phyloP scores from a whole-genome alignment of 2,329 filamentous ascomycete species.

The Fusarium sp. region DNA sequence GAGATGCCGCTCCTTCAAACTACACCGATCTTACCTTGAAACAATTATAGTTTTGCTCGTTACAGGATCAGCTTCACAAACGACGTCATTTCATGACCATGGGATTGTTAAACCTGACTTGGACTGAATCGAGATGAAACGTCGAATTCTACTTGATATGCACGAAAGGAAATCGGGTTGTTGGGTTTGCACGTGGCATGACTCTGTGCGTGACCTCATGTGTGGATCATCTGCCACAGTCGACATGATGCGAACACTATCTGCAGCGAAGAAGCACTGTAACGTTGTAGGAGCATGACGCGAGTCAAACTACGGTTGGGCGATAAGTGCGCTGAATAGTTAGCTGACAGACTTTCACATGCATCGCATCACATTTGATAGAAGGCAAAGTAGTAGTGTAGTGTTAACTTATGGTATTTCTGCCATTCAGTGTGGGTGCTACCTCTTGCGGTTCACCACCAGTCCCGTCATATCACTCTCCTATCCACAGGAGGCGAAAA shows the following conservation, averaged over 20 bases:
- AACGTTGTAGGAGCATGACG: slow-evolving; percentile 23
- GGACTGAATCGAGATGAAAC: slow-evolving; percentile 18
- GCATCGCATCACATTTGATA: background rate
- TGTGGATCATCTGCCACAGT: slow-evolving; percentile 44
- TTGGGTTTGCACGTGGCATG: slow-evolving; percentile 33
- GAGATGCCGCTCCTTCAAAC: background rate
- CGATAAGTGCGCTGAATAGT: background rate
- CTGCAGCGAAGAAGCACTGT: slow-evolving; percentile 2
- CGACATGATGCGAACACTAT: slow-evolving; percentile 34
- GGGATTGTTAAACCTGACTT: slow-evolving; percentile 8
- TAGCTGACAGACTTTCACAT: background rate
- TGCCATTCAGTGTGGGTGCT: slow-evolving; percentile 55
- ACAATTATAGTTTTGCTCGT: too few species aligned
- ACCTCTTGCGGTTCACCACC: slow-evolving; percentile 35
- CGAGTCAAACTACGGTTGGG: background rate
- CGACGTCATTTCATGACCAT: background rate
- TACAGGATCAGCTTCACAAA: too few species aligned
- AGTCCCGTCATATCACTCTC: slow-evolving; percentile 19
- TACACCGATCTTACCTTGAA: too few species aligned
- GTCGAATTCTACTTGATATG: slow-evolving; percentile 6
- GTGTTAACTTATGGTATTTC: slow-evolving; percentile 53
- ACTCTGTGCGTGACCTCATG: slow-evolving; percentile 44
- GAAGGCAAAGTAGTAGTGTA: background rate
- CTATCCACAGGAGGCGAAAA: slow-evolving; percentile 10
- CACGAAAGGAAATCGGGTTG: slow-evolving; percentile 14